Evolutionary conservation across 805 yeast genomes (phyloP).

Genomic region (Yamadazyma tumulicola): DNA sequence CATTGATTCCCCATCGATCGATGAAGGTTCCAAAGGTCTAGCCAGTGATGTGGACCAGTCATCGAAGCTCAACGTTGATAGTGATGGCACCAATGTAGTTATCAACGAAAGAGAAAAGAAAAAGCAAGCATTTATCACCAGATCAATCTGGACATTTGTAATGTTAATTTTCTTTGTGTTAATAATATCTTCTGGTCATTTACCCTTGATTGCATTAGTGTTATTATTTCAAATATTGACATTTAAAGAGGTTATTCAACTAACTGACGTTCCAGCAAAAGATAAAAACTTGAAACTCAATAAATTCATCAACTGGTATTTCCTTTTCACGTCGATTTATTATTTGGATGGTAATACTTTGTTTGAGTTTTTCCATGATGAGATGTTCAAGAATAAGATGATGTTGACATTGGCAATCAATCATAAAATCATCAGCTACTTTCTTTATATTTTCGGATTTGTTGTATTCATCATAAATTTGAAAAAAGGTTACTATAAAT

Average conservation of each 20-base stretch:
- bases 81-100: not conserved
- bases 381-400: constrained; percentile 48
- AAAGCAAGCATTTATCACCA: constrained; percentile 77
- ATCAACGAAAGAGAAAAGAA: constrained; percentile 54
- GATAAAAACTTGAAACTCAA: constrained; percentile 82
- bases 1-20: no score
- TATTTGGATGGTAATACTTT: constrained; percentile 85
- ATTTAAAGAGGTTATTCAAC: constrained; percentile 84
- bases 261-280: constrained; percentile 80
- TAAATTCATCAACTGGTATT: constrained; percentile 87
- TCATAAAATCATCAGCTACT: constrained; percentile 81
- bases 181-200: constrained; percentile 78
- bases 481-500: constrained; percentile 82
- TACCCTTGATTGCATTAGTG: constrained; percentile 71
- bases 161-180: constrained; percentile 77
- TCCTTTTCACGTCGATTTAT: constrained; percentile 80
- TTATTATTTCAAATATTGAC: constrained; percentile 74
- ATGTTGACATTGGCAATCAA: constrained; percentile 63
- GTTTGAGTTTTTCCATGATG: constrained; percentile 59
- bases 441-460: constrained; percentile 81
- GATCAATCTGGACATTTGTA: constrained; percentile 91
- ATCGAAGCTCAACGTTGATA: no score
- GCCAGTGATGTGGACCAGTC: no score
- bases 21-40: no score
- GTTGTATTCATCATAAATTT: constrained; percentile 85